Percentiles rank a stretch among this genome's conserved stretches.
phyloP scores from a whole-genome alignment of 257 asterid species.

The Ajuga chamaepitys region DNA sequence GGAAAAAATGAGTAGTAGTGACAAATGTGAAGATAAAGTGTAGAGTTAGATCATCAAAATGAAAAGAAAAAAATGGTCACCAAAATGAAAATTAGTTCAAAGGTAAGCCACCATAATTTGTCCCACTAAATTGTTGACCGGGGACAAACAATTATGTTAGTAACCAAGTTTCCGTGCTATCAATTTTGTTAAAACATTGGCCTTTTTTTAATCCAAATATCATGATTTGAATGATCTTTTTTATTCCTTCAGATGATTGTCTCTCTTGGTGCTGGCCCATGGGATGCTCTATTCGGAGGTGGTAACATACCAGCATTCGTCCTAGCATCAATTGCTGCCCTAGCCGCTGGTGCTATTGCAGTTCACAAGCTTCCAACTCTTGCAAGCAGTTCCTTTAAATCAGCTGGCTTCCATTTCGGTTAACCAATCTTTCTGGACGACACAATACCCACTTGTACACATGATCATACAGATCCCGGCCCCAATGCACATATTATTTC shows the following conservation, averaged over 20 bases:
- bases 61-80: too few species aligned
- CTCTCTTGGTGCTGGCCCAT: constrained; percentile 99
- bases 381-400: constrained; percentile 42
- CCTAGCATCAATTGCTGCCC: constrained; percentile 66
- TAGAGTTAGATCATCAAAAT: too few species aligned
- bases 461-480: constrained; percentile 1
- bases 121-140: too few species aligned
- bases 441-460: neutral
- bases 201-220: neutral
- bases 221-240: constrained; percentile 2
- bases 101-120: too few species aligned
- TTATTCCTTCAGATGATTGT: constrained; percentile 59
- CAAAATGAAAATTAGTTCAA: too few species aligned
- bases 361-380: constrained; percentile 64
- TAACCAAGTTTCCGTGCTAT: neutral
- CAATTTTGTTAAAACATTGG: neutral
- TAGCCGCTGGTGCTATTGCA: constrained; percentile 77
- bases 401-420: constrained; percentile 86
- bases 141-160: neutral
- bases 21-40: too few species aligned
- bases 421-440: constrained; percentile 19
- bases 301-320: constrained; percentile 92
- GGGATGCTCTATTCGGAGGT: constrained; percentile 99
- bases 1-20: too few species aligned
- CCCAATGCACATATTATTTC: constrained; percentile 19